Base-by-base conservation (phyloP, 805 yeast species). In the Blastobotrys terrestris region DNA sequence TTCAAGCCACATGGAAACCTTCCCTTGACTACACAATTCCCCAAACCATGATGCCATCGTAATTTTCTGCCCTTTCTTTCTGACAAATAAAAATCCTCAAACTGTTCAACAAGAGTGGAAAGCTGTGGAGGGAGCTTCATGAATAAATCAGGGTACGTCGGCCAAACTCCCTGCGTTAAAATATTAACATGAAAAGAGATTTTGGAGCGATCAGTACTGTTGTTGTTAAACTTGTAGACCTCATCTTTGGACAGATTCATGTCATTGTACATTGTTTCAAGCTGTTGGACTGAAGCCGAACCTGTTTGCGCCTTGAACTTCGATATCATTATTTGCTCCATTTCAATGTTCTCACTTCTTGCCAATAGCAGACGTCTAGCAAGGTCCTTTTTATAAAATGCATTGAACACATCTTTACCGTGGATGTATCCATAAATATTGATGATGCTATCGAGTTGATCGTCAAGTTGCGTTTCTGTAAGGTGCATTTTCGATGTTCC, bases 211-310 rank as follows among this genome's bases (percentile, higher is more conserved):
- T 20, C 47, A 14, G 22, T 26, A 48, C 16, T 16, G 16, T 31
- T 41, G n/a, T n/a, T 71, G 60, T 81, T 75, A 62, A 84, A 83
- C 42, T 72, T 67, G 11, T 63, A 55, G 59, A 81, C 83, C 61
- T 89, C 73, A 48, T 86, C 89, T 56, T 80, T 80, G 0, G 96
- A 87, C 2, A 87, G 77, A 60, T 85, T 80, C 74, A 94, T 87
- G 70, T 94, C 99, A 65, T 84, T 85, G 66, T 94, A 87, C 99
- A 94, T 94, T 60, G 88, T 86, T 16, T 96, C 86, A 69, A 94
- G 85, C 66, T 88, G 89, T 46, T 88, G 83, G 0, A 97, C 90
- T 66, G 90, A 92, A 63, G 90, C 97, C 64, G 84, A 75, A 18
- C 95, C 88, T 68, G 92, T 91, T 56, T 85, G 95, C 52, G 84